Evolutionary conservation across 805 yeast genomes (phyloP), one percentile per base, ranked within the genome.

Genomic region (Hanseniaspora jakobsenii): DNA sequence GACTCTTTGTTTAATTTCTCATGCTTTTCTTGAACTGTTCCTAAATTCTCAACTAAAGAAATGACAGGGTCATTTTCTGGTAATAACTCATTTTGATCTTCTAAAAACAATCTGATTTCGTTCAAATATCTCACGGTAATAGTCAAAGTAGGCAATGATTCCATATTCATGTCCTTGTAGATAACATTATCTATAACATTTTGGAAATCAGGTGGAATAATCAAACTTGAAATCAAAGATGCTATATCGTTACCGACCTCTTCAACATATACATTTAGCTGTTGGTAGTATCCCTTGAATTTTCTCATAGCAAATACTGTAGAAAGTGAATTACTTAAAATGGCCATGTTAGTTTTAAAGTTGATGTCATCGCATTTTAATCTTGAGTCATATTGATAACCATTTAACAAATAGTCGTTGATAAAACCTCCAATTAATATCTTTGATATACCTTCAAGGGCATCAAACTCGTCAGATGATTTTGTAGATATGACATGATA

Each of bases 381-480:
- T 12, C 38, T 29, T 41, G 47, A 52, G 4, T 61, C 59, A 45
- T 53, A 60, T n/a, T 53, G 42, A 1, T 48, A 24, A n/a, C 56
- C 46, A 22, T 55, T 53, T 13, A 28, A 19, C 27, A 59, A 35
- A 36, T 51, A 59, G 29, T 55, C 60, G 7, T 47, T 47, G 9
- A 56, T 49, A 34, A 60, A 54, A 1, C 51, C 47, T 6, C 54
- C 52, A 21, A 61, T 49, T 8, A 61, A 39, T 1, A 60, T 51
- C n/a, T 51, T 60, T 14, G 67, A 72, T 39, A 70, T 71, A 4
- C 73, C 66, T 12, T 71, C 69, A 50, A 86, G 66, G 52, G 87
- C 94, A 51, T 81, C 84, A 50, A 71, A 48, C 49, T 72, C 78
- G 12, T 73, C 71, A 0, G 87, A 79, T 53, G 72, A 76, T 24